Base-by-base conservation (phyloP, 2,329 filamentous ascomycete genomes). In the Penicillium sp. region DNA sequence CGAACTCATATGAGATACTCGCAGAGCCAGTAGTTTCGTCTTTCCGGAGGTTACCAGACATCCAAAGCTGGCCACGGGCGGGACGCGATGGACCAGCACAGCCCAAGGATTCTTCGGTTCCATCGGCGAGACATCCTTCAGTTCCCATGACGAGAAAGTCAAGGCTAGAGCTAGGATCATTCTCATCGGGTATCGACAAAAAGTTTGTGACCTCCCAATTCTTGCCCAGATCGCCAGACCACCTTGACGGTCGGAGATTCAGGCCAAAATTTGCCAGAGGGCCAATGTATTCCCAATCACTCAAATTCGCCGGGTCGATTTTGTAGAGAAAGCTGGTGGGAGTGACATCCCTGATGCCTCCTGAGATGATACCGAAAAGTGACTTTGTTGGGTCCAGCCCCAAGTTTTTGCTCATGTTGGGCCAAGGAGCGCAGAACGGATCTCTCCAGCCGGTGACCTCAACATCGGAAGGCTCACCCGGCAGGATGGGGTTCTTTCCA, bases 151-250 rank as follows among this genome's bases (percentile, higher is more conserved):
- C 22, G 40, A 41, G 40, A 22, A 41, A 22, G 18, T 41, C 40
- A 41, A 5, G 22, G 18, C 10, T 41, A 11, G 18, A 41, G 18
- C 11, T 13, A 10, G 18, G 10, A 13, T 41, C 18, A 41, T 41
- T 41, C 19, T 41, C 40, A 13, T 41, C 40, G 2, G 18, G 2
- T n/a, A 58, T 7, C 16, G 58, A 51, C 31, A 60, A 18, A 18
- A 60, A 60, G 22, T 57, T 60, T 1, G 54, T 51, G 14, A 54
- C 49, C 35, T 60, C 58, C 58, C 58, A 60, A 24, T 60, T 60
- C n/a, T 24, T 50, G 16, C 58, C 58, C 1, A 60, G 37, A 27
- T 60, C 50, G 3, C 58, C 58, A 36, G 58, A 60, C 58, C 58
- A 60, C 33, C 37, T 37, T 18, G 58, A 60, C 1, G 58, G 58